Evolutionary conservation across 2,329 filamentous ascomycete genomes (phyloP), one percentile per base, ranked within the genome.

Genomic region (Scorias spongiosa): DNA sequence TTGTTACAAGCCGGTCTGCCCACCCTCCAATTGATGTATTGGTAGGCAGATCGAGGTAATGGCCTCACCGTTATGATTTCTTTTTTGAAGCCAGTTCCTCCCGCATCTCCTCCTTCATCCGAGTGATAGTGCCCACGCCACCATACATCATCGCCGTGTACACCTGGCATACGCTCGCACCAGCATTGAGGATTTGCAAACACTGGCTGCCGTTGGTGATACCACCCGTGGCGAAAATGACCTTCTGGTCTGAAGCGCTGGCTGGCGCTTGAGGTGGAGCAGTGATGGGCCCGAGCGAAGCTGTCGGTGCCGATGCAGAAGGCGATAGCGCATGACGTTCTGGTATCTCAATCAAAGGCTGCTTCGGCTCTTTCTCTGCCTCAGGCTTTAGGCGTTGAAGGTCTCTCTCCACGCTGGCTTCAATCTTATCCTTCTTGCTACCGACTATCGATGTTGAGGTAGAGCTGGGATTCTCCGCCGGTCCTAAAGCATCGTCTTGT

Each of bases 141-240:
- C 75, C 74, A 52, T 78, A 81, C 41, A 77, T 72, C 52, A 83
- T 62, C 4, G 76, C 82, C 0, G 91, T 98, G 62, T 96, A 96
- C 8, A 60, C 51, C 49, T 61, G 57, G 42, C 42, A 94, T 5
- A 60, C 80, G 54, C 81, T 89, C 0, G 91, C 91, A 8, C 91
- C 91, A 0, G 88, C 87, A 52, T 93, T 84, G 41, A 96, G 70
- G 6, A 89, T 76, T 64, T 84, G 72, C 11, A 84, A 67, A 8
- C 86, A 93, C 65, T 96, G 81, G 49, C 81, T 73, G 4, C 91
- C 91, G 51, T 81, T 89, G 1, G 83, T 91, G 57, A 98, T 89
- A 14, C 91, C 91, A 1, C 91, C 91, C 0, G 86, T 91, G 0
- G 89, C 89, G 59, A 96, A 96, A 48, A 98, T 82, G 42, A 87